Base-by-base conservation (phyloP, 208 protist genomes). In the Angomonas desouzai region DNA sequence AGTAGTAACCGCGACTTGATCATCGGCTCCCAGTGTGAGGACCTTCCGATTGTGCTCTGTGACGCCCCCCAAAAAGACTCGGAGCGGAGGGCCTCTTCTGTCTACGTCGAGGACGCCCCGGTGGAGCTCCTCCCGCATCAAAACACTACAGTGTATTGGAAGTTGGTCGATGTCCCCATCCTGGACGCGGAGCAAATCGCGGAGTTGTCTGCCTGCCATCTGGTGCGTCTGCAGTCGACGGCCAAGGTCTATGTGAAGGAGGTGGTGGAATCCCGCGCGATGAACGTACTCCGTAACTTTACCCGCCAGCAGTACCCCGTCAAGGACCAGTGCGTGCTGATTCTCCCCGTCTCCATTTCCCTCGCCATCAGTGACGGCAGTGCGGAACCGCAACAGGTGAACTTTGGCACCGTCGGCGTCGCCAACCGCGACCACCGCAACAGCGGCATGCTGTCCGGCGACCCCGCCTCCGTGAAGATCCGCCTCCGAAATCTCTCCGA, bases 361-460 rank as follows among this genome's bases (percentile, higher is more conserved):
- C 69, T 89, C 29, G 80, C 87, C 9, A 65, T 88, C 64, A 94
- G 87, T 55, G 83, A 88, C 55, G 83, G 83, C 11, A 62, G 68
- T 0, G 83, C 72, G 34, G 76, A 81, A 47, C 84, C 84, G 16
- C 36, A 63, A 28, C 28, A 62, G 34, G 65, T 83, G 16, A 71
- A 76, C 32, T 53, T 83, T 27, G 77, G 77, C 2, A 57, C 77
- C 48, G 73, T 83, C 11, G 66, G 64, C 9, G 28, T 38, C 28
- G 48, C 25, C 29, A 30, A 64, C 22, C 56, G 65, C 25, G 40
- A 67, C 25, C 43, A 48, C 7, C n/a, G 63, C 6, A 45, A 30
- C 25, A 0, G 38, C 6, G 58, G 47, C 1, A 28, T 4, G 6
- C 4, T 20, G 2, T 18, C 22, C 1, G 43, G 25, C 7, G 40